Conservation (phyloP, 441 rosid species). For the Syzygium malaccense region DNA sequence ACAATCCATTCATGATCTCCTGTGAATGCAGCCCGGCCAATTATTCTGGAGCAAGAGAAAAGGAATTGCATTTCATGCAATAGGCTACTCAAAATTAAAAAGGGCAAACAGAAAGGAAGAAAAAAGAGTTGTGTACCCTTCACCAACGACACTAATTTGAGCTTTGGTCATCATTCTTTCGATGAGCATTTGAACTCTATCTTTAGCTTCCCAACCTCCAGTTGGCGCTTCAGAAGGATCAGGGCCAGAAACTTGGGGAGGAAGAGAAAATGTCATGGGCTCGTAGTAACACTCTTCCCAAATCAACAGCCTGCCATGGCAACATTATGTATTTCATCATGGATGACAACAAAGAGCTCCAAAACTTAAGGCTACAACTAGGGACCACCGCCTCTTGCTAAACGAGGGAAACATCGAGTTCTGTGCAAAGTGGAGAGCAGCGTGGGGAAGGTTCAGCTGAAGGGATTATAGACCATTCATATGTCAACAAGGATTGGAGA, state of each 20-base stretch:
- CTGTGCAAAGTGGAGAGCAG: neutral
- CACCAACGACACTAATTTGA: slow-evolving; percentile 65
- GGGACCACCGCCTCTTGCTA: neutral
- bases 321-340: neutral
- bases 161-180: slow-evolving; percentile 71
- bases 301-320: slow-evolving; percentile 48
- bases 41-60: slow-evolving; percentile 40
- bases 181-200: slow-evolving; percentile 39
- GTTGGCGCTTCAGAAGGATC: slow-evolving; percentile 19
- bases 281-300: slow-evolving; percentile 82
- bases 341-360: neutral
- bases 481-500: neutral
- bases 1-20: slow-evolving; percentile 87
- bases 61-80: neutral
- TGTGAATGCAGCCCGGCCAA: slow-evolving; percentile 86
- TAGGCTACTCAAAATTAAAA: neutral
- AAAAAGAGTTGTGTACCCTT: slow-evolving; percentile 50
- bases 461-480: neutral
- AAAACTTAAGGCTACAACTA: neutral
- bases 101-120: neutral
- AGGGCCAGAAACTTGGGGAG: slow-evolving; percentile 19
- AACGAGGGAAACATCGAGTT: neutral
- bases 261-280: slow-evolving; percentile 20
- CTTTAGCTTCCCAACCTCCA: slow-evolving; percentile 40
- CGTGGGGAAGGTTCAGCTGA: neutral